Evolutionary conservation across 805 yeast genomes (phyloP), one percentile per base, ranked within the genome.

Genomic region (Dipodascopsis tothii): DNA sequence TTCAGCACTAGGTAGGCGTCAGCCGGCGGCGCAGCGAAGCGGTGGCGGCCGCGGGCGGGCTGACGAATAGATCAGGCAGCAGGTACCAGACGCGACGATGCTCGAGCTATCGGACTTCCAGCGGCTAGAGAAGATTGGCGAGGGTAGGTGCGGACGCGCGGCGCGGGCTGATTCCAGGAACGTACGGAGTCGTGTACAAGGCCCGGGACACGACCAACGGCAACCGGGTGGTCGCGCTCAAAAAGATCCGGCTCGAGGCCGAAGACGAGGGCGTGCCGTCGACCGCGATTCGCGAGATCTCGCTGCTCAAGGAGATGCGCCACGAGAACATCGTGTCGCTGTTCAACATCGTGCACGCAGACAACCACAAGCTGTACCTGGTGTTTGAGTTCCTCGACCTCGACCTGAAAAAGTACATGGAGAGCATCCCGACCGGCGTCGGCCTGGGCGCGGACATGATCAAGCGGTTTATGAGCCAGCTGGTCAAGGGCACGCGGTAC

Each of bases 231-330:
- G 98, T 92, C 30, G 98, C 98, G 0, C 70, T 92, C 56, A 92
- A 92, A 65, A 94, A 92, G 67, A 94, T 92, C 63, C 77, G 97
- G 46, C 69, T 92, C 41, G 98, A 92, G 62, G 85, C 94, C 18
- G 98, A 92, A 64, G 95, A 86, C 63, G 98, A 92, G 63, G 98
- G 98, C 17, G 96, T 94, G 19, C 98, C 98, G 1, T 87, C 96
- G 1, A 92, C 98, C 0, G 97, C 98, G 4, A 92, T 92, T 46
- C 74, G 98, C 57, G 98, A 92, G 62, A 92, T 92, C 56, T 90
- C 97, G 1, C 72, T 92, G 37, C 74, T 92, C 65, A 90, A 92
- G 63, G 98, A 92, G 62, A 74, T 92, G 73, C 77, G 85, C 52
- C 95, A 92, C 66, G 94, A 86, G 49, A 87, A 90, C 64, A 88